These are phyloP conservation scores for Phlebiopsis gigantea DNA, from an alignment of 768 basidiomycete genomes.

Conservation along the genomic window DNA sequence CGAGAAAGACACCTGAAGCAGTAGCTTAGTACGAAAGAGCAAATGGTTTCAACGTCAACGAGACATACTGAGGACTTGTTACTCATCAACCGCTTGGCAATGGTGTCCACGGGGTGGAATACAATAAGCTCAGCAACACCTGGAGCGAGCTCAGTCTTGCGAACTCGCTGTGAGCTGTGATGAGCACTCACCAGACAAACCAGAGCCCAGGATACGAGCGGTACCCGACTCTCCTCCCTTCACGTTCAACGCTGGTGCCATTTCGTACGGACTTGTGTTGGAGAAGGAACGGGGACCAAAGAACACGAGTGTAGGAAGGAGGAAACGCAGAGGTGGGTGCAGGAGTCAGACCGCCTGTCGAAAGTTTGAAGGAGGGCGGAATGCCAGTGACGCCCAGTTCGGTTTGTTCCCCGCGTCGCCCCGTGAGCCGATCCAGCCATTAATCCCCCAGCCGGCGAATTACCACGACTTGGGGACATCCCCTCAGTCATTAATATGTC, in stretches of 20 bases:
- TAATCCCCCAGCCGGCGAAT: too few species aligned
- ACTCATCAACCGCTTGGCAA: conserved; percentile 98
- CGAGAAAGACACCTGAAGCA: conserved; percentile 51
- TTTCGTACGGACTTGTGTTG: conserved; percentile 16
- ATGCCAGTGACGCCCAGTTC: background rate
- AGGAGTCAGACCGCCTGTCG: background rate
- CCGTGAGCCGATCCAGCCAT: background rate
- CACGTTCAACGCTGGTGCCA: conserved; percentile 43
- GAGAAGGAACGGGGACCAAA: background rate
- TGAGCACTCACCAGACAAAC: conserved; percentile 66
- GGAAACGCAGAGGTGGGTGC: background rate
- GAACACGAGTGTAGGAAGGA: background rate
- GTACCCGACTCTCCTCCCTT: conserved; percentile 78
- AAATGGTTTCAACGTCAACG: too few species aligned
- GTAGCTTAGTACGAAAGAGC: background rate
- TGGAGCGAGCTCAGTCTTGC: conserved; percentile 25
- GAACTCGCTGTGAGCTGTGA: background rate
- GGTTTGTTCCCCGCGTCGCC: background rate
- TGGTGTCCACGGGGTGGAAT: conserved; percentile 95
- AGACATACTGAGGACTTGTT: conserved; percentile 76
- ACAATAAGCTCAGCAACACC: conserved; percentile 93
- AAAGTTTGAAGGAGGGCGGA: background rate
- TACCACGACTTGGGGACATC: too few species aligned
- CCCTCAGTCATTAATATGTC: too few species aligned
- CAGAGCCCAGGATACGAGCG: conserved; percentile 88